A percentile compares a stretch with the other conserved stretches of the same genome.
These are phyloP conservation scores for Bodo saltans DNA, from an alignment of 78 protist species.

Conservation along the genomic window DNA sequence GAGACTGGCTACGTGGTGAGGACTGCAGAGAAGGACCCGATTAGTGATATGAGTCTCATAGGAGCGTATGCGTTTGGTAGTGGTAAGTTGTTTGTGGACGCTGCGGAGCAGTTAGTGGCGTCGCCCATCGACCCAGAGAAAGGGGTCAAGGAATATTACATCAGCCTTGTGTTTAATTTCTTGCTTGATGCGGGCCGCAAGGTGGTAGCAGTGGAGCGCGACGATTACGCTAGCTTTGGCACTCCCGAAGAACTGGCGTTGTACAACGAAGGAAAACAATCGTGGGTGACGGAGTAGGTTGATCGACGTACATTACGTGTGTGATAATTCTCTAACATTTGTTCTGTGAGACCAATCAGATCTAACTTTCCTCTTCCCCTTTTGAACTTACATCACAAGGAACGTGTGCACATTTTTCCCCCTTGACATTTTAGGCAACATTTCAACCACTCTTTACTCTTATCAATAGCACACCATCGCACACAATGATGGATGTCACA, in stretches of 20 bases:
- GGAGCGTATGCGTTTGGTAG: neutral
- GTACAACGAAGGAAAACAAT: neutral
- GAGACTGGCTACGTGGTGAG: neutral
- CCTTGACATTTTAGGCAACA: too few species aligned
- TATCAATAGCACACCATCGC: too few species aligned
- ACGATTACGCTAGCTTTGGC: neutral
- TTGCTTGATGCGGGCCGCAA: neutral
- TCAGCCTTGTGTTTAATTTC: neutral
- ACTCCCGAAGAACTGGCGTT: neutral
- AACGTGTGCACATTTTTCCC: too few species aligned
- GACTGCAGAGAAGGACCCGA: neutral
- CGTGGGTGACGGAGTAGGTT: neutral
- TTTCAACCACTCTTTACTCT: too few species aligned
- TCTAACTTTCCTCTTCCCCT: too few species aligned
- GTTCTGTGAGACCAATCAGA: too few species aligned
- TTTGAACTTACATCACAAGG: too few species aligned
- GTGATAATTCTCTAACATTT: too few species aligned
- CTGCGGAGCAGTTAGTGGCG: neutral
- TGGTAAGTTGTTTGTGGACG: neutral
- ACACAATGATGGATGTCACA: too few species aligned
- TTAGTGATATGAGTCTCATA: neutral
- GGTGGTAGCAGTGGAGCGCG: neutral
- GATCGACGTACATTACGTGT: too few species aligned
- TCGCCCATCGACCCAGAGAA: neutral
- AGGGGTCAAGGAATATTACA: neutral